phyloP scores from a whole-genome alignment of 768 basidiomycete species.

The Crassisporium funariophilum region DNA sequence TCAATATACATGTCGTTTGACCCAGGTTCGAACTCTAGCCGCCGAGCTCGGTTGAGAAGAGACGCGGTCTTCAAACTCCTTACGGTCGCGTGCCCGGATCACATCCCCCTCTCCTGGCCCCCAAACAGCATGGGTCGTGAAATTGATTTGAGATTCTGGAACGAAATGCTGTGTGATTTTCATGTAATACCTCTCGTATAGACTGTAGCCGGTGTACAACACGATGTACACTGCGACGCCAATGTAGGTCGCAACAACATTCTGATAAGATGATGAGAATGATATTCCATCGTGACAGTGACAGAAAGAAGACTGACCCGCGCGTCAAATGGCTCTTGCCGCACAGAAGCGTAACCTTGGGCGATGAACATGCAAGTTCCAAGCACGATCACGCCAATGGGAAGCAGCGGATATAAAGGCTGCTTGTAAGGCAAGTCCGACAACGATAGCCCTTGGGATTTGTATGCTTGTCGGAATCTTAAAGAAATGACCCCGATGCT shows the following conservation, averaged over 20 bases:
- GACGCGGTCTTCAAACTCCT: no score
- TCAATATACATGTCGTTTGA: no score
- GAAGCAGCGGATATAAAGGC: constrained; percentile 55
- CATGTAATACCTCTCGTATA: constrained; percentile 39
- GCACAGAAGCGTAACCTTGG: constrained; percentile 53
- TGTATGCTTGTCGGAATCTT: constrained; percentile 66
- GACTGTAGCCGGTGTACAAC: constrained; percentile 46
- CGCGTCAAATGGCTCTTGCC: constrained; percentile 43
- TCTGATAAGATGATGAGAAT: constrained; percentile 31
- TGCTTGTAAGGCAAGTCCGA: constrained; percentile 61
- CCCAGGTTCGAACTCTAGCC: no score
- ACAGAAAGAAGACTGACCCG: constrained; percentile 32
- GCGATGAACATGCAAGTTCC: constrained; percentile 55
- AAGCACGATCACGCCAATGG: constrained; percentile 50
- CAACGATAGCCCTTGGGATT: constrained; percentile 49
- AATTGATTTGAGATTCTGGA: constrained; percentile 45
- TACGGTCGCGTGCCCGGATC: constrained; percentile 34
- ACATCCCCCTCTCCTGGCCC: constrained; percentile 41
- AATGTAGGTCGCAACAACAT: constrained; percentile 58
- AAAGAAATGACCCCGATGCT: constrained; percentile 56
- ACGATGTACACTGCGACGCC: constrained; percentile 49
- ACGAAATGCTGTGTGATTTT: constrained; percentile 38
- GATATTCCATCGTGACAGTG: constrained; percentile 1
- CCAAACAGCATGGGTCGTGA: constrained; percentile 60
- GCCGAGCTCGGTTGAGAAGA: no score